phyloP scores from a whole-genome alignment of 2,329 filamentous ascomycete species.

The Thielaviopsis ethacetica region DNA sequence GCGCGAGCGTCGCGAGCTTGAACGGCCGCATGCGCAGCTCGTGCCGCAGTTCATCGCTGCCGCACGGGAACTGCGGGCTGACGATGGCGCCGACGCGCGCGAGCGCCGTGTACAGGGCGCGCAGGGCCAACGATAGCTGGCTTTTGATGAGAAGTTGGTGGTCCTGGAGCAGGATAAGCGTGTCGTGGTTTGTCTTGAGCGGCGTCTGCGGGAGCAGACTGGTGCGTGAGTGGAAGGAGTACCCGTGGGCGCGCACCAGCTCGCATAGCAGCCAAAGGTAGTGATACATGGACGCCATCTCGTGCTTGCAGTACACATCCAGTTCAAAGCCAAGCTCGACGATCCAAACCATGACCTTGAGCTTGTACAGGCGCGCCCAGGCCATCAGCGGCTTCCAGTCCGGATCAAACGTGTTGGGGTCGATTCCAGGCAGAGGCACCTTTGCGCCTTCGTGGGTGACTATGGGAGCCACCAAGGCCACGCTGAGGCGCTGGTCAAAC shows the following conservation, averaged over 20 bases:
- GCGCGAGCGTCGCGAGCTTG: conserved; percentile 7
- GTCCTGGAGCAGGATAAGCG: background rate
- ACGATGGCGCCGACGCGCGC: conserved; percentile 39
- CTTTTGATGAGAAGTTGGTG: conserved; percentile 13
- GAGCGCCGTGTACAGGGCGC: conserved; percentile 50
- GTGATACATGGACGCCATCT: conserved; percentile 81
- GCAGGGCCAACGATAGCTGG: conserved; percentile 37
- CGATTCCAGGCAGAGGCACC: conserved; percentile 33
- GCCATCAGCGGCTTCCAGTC: conserved; percentile 28
- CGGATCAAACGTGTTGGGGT: conserved; percentile 18
- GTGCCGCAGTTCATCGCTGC: conserved; percentile 52
- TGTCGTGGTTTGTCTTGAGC: background rate
- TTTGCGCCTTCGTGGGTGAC: conserved; percentile 24
- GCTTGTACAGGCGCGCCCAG: conserved; percentile 82
- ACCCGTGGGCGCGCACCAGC: conserved; percentile 10
- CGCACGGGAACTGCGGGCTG: conserved; percentile 43
- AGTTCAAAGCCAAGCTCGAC: conserved; percentile 90
- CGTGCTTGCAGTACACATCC: conserved; percentile 72
- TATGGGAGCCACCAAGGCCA: conserved; percentile 39
- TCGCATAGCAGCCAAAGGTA: conserved; percentile 41
- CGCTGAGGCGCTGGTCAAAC: conserved; percentile 51
- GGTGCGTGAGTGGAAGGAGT: background rate
- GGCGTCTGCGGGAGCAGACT: background rate
- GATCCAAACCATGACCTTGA: conserved; percentile 74
- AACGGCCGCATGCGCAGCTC: conserved; percentile 82